A percentile compares a stretch with the other conserved stretches of the same genome.
Conservation (phyloP, 306 rosid genomes). For the Corylus avellana region DNA sequence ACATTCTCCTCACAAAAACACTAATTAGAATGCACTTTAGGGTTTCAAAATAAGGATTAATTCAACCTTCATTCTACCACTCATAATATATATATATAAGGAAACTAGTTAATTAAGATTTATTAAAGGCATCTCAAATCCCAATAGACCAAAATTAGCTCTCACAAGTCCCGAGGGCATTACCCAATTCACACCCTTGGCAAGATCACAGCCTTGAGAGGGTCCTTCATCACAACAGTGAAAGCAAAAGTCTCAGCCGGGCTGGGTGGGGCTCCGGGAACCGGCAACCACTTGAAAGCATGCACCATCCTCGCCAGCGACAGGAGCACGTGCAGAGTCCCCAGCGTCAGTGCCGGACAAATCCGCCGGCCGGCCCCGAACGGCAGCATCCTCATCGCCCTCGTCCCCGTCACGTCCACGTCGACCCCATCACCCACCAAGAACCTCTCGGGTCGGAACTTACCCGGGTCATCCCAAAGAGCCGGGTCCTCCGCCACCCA, state of each 20-base stretch:
- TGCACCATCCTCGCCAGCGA: slow-evolving; percentile 83
- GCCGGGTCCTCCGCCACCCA: slow-evolving; percentile 82
- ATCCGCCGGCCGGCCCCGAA: slow-evolving; percentile 89
- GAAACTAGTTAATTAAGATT: too few species aligned
- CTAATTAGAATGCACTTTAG: too few species aligned
- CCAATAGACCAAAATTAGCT: background rate
- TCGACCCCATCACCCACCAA: slow-evolving; percentile 84
- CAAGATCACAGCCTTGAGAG: slow-evolving; percentile 71
- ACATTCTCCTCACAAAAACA: too few species aligned
- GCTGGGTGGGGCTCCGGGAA: slow-evolving; percentile 70
- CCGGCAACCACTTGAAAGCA: slow-evolving; percentile 82
- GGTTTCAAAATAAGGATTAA: too few species aligned
- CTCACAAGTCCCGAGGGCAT: background rate
- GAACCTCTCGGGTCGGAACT: slow-evolving; percentile 92
- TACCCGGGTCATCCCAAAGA: slow-evolving; percentile 74
- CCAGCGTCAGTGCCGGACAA: slow-evolving; percentile 92
- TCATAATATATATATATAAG: too few species aligned
- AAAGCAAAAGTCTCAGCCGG: slow-evolving; percentile 88
- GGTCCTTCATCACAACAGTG: slow-evolving; percentile 88
- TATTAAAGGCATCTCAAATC: too few species aligned
- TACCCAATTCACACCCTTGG: slow-evolving; percentile 35
- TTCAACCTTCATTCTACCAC: too few species aligned
- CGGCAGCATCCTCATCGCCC: slow-evolving; percentile 78
- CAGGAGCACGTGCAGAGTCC: slow-evolving; percentile 66
- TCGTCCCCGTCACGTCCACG: slow-evolving; percentile 82